Conservation (phyloP, 2,329 filamentous ascomycete species). For the Ascochyta viciae-villosae region DNA sequence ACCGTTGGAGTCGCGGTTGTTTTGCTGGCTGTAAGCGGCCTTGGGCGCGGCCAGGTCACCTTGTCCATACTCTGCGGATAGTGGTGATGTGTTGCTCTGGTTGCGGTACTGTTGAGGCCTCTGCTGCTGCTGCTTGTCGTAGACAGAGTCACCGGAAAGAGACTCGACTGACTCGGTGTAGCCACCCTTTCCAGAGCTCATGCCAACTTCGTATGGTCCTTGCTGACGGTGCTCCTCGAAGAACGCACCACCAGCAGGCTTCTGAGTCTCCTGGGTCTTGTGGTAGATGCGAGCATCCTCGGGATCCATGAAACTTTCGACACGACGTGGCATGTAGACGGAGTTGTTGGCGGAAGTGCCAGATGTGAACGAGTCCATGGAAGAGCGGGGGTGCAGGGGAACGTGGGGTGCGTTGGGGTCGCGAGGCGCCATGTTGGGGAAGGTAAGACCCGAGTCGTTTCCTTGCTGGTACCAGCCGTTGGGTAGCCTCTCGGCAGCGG, state of each 20-base stretch:
- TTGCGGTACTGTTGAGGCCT: conserved; percentile 31
- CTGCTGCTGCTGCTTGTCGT: conserved; percentile 38
- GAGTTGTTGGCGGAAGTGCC: conserved; percentile 64
- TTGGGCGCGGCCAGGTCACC: conserved; percentile 40
- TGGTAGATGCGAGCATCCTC: conserved; percentile 79
- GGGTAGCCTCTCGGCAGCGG: conserved; percentile 70
- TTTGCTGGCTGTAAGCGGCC: conserved; percentile 34
- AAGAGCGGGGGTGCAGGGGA: conserved; percentile 64
- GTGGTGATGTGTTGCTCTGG: conserved; percentile 37
- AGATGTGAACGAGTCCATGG: conserved; percentile 71
- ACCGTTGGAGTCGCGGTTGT: conserved; percentile 21
- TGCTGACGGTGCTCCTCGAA: conserved; percentile 42
- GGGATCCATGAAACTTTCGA: conserved; percentile 79
- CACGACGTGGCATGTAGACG: conserved; percentile 70
- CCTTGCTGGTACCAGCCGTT: conserved; percentile 73
- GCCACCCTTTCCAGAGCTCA: conserved; percentile 31
- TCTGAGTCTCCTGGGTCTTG: conserved; percentile 64
- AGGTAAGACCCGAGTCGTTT: conserved; percentile 71
- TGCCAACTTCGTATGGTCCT: conserved; percentile 36
- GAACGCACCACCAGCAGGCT: conserved; percentile 54
- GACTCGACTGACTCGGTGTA: conserved; percentile 48
- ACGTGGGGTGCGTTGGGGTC: conserved; percentile 55
- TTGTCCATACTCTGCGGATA: conserved; percentile 37
- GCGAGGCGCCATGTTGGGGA: conserved; percentile 56
- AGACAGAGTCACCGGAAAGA: conserved; percentile 45